These are phyloP conservation scores for Populus tomentosa DNA, from an alignment of 441 rosid species.

Conservation along the genomic window DNA sequence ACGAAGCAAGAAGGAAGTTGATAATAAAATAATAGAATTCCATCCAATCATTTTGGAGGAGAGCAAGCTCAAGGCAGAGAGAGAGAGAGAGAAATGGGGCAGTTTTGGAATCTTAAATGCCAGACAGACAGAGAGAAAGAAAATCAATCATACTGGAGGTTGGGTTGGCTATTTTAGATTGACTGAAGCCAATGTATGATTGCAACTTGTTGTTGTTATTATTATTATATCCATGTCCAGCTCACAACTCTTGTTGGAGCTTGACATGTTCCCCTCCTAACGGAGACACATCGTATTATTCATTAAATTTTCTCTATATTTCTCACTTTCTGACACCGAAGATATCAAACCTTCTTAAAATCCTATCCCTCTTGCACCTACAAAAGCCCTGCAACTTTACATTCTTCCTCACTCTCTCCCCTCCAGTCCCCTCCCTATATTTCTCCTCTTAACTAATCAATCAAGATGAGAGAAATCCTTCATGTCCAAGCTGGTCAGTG, in stretches of 20 bases:
- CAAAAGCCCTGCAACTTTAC: slow-evolving; percentile 20
- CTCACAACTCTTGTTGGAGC: slow-evolving; percentile 35
- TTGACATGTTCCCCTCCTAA: slow-evolving; percentile 37
- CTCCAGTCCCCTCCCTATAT: slow-evolving; percentile 3
- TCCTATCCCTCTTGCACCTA: slow-evolving; percentile 21
- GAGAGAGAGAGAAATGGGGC: background rate
- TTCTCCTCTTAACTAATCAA: background rate
- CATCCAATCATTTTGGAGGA: background rate
- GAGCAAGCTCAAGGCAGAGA: background rate
- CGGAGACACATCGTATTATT: slow-evolving; percentile 22
- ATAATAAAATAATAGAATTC: background rate
- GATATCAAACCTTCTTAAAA: slow-evolving; percentile 18
- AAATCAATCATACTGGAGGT: slow-evolving; percentile 19
- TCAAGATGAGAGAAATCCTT: slow-evolving; percentile 55
- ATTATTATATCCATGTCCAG: slow-evolving; percentile 31
- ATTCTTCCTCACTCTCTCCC: slow-evolving; percentile 11
- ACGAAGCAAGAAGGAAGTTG: too few relatives aligned
- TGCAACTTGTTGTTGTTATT: slow-evolving; percentile 31
- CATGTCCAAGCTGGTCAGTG: slow-evolving; percentile 65
- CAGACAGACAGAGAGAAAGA: slow-evolving; percentile 28
- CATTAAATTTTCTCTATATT: slow-evolving; percentile 8
- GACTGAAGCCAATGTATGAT: slow-evolving; percentile 20
- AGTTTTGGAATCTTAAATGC: slow-evolving; percentile 5
- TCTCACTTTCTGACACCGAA: background rate
- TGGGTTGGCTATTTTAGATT: slow-evolving; percentile 24